Conservation (phyloP, 371 early-diverging fungal species). For the Parasitella parasitica region DNA sequence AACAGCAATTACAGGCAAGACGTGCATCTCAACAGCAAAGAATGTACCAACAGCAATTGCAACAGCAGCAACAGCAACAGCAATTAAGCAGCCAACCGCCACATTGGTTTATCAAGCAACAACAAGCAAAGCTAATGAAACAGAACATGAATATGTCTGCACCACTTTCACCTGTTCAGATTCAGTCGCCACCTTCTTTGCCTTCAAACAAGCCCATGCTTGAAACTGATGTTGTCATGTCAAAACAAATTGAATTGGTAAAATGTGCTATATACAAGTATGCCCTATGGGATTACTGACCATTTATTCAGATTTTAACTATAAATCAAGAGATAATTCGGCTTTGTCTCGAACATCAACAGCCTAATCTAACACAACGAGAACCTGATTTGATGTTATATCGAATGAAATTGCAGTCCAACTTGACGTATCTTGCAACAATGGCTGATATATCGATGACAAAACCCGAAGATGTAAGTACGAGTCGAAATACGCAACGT, state of each 20-base stretch:
- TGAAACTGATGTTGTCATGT: background rate
- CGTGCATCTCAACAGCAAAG: background rate
- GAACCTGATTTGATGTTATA: slow-evolving; percentile 49
- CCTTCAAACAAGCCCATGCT: background rate
- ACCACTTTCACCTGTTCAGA: background rate
- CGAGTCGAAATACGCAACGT: background rate
- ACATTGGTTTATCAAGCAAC: slow-evolving; percentile 10
- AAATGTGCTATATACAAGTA: background rate
- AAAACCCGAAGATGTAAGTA: slow-evolving; percentile 49
- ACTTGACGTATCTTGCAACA: slow-evolving; percentile 55
- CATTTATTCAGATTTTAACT: slow-evolving; percentile 25
- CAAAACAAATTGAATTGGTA: slow-evolving; percentile 11
- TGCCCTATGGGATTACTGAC: no score
- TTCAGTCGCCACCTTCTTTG: background rate
- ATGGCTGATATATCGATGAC: slow-evolving; percentile 57
- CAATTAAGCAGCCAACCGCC: background rate
- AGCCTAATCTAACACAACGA: background rate
- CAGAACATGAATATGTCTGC: background rate
- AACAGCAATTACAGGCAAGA: background rate
- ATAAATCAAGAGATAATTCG: slow-evolving; percentile 56
- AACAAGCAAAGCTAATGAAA: slow-evolving; percentile 3
- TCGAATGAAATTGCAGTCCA: slow-evolving; percentile 52
- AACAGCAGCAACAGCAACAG: background rate
- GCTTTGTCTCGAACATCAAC: slow-evolving; percentile 41
- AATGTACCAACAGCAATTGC: background rate